Conservation (phyloP, 2,329 filamentous ascomycete genomes). For the Aspergillus candidus region DNA sequence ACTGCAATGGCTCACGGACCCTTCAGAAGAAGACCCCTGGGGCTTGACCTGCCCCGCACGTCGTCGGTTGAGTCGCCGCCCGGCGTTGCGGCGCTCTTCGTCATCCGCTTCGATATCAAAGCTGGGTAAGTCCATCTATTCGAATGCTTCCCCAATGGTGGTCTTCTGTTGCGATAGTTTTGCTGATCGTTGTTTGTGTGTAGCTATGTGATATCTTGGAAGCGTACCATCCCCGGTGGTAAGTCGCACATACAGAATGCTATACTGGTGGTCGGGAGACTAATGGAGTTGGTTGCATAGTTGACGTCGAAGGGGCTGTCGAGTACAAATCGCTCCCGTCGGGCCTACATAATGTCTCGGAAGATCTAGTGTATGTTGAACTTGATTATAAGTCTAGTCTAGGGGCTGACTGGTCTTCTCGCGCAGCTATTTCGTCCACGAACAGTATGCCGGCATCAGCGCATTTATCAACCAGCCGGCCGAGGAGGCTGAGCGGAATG, state of each 20-base stretch:
- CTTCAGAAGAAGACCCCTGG: constrained; percentile 25
- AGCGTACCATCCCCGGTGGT: constrained; percentile 63
- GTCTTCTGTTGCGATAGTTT: neutral
- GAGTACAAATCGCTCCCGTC: constrained; percentile 97
- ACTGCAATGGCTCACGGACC: constrained; percentile 25
- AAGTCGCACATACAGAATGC: constrained; percentile 28
- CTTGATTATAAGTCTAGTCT: too few species aligned
- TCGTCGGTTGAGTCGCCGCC: constrained; percentile 35
- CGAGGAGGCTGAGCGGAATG: constrained; percentile 72
- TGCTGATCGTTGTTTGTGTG: neutral
- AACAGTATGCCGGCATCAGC: constrained; percentile 76
- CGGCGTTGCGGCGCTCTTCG: constrained; percentile 68
- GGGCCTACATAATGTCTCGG: constrained; percentile 77
- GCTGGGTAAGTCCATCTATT: constrained; percentile 58
- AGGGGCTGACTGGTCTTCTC: constrained; percentile 9
- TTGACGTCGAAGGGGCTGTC: constrained; percentile 71
- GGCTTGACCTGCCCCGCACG: constrained; percentile 29
- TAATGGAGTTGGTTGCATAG: constrained; percentile 23
- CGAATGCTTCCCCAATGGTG: neutral
- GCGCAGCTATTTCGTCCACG: constrained; percentile 85
- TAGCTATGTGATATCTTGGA: constrained; percentile 81
- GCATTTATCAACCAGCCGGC: constrained; percentile 83
- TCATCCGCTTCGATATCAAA: constrained; percentile 89
- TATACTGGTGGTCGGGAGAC: constrained; percentile 5
- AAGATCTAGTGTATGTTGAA: constrained; percentile 61